Percentiles rank a stretch among this genome's conserved stretches.
phyloP scores from a whole-genome alignment of 345 rosid species.

The Angophora floribunda region DNA sequence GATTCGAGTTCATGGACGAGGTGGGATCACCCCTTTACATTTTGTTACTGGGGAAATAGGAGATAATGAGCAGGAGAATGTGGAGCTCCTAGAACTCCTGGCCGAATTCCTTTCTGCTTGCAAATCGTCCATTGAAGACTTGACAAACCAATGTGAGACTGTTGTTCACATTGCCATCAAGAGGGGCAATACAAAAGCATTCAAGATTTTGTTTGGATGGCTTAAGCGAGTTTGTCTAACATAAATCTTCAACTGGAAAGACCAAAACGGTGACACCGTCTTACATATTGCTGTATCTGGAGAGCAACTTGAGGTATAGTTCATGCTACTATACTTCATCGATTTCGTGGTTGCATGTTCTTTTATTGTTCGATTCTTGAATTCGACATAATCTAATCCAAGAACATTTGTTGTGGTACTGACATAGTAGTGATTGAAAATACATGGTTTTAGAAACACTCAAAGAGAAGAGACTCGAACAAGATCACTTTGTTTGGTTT shows the following conservation, averaged over 20 bases:
- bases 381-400: too few relatives aligned
- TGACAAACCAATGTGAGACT: slow-evolving; percentile 8
- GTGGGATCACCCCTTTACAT: too few relatives aligned
- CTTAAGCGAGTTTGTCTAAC: too few relatives aligned
- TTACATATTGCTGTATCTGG: neutral
- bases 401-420: too few relatives aligned
- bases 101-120: slow-evolving; percentile 7
- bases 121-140: slow-evolving; percentile 11
- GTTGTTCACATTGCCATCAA: slow-evolving; percentile 13
- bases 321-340: too few relatives aligned
- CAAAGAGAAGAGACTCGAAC: too few relatives aligned
- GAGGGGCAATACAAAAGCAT: neutral
- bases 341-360: neutral
- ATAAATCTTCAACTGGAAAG: too few relatives aligned
- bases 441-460: too few relatives aligned
- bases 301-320: neutral
- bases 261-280: too few relatives aligned
- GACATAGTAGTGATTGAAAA: too few relatives aligned
- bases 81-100: neutral
- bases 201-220: neutral
- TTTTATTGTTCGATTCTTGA: neutral
- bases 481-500: too few relatives aligned
- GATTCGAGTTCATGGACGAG: too few relatives aligned
- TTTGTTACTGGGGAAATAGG: neutral
- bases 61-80: neutral